Evolutionary conservation across 208 protist genomes (phyloP), one percentile per base, ranked within the genome.

Genomic region (Wallacemonas rigidus): DNA sequence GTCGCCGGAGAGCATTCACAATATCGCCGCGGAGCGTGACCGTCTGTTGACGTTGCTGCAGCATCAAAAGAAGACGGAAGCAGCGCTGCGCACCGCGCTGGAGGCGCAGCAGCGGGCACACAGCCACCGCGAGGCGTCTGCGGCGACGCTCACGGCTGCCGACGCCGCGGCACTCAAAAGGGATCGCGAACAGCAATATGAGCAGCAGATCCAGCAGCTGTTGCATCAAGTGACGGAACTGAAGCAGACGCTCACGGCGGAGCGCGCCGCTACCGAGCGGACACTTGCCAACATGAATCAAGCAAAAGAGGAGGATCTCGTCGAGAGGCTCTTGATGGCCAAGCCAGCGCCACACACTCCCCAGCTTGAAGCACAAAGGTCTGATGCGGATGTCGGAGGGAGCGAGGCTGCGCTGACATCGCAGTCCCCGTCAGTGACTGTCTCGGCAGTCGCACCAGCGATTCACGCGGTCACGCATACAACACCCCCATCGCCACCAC

Each of bases 31-130:
- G 39, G 85, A 92, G 67, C 87, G 84, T 12, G 79, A 91, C 56
- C 69, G 72, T 47, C 79, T 95, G 12, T 62, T 87, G 8, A 72
- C 65, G 64, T 47, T 90, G 2, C 77, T 95, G 67, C 85, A 72
- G 47, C 71, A 92, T 45, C 73, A 85, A 39, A 80, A 79, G 53
- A 68, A 69, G 40, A 67, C 71, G 51, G 75, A 89, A 56, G 75
- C 69, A 54, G 65, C 65, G 7, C 58, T 83, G 53, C 76, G 75
- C 38, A 62, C 70, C 14, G 83, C 91, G 36, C 72, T 86, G 60
- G 80, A 69, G 39, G 61, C 60, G 12, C 35, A 54, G 9, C 56
- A 83, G 55, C 53, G 73, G 38, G 80, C 82, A 8, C 38, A 54
- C 47, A 72, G 41, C 9, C 50, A 73, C 50, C 12, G 67, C 2